A percentile compares a stretch with the other conserved stretches of the same genome.
These are phyloP conservation scores for Ophiostoma tasmaniense DNA, from an alignment of 2,329 filamentous ascomycete genomes.

Conservation along the genomic window DNA sequence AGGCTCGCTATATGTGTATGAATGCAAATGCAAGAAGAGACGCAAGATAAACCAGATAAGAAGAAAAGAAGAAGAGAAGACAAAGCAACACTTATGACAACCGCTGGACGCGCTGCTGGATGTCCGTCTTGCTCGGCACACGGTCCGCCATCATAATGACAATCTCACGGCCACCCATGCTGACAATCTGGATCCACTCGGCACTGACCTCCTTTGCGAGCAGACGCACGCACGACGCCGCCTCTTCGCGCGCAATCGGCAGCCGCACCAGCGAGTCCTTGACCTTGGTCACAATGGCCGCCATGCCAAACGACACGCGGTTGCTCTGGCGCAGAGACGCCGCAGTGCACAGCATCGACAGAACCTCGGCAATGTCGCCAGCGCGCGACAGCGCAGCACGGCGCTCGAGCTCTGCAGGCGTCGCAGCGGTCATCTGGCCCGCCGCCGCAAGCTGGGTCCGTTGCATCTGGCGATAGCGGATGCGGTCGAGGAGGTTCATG, in stretches of 20 bases:
- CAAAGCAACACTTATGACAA: constrained; percentile 9
- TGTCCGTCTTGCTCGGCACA: constrained; percentile 28
- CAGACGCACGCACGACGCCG: constrained; percentile 40
- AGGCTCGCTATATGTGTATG: constrained; percentile 1
- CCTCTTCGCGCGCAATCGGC: constrained; percentile 47
- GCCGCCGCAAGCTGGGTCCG: constrained; percentile 33
- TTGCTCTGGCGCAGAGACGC: constrained; percentile 41
- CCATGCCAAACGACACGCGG: constrained; percentile 57
- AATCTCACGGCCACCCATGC: constrained; percentile 46
- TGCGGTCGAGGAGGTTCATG: constrained; percentile 65
- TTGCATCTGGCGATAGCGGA: constrained; percentile 61
- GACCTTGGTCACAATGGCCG: constrained; percentile 54
- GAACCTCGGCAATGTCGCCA: constrained; percentile 57
- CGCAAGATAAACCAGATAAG: not conserved
- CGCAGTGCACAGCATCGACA: constrained; percentile 57
- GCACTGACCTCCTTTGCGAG: constrained; percentile 48
- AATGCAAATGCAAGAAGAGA: not conserved
- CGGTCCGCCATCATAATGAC: constrained; percentile 44
- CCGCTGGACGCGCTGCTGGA: constrained; percentile 27
- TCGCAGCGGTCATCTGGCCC: constrained; percentile 34
- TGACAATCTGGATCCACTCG: constrained; percentile 46
- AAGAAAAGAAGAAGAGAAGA: too few relatives aligned
- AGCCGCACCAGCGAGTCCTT: constrained; percentile 53
- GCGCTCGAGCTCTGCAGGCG: constrained; percentile 45
- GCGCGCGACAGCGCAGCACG: constrained; percentile 58